A percentile compares a stretch with the other conserved stretches of the same genome.
These are phyloP conservation scores for Ganoderma meredithae DNA, from an alignment of 1,284 basidiomycete genomes.

Conservation along the genomic window DNA sequence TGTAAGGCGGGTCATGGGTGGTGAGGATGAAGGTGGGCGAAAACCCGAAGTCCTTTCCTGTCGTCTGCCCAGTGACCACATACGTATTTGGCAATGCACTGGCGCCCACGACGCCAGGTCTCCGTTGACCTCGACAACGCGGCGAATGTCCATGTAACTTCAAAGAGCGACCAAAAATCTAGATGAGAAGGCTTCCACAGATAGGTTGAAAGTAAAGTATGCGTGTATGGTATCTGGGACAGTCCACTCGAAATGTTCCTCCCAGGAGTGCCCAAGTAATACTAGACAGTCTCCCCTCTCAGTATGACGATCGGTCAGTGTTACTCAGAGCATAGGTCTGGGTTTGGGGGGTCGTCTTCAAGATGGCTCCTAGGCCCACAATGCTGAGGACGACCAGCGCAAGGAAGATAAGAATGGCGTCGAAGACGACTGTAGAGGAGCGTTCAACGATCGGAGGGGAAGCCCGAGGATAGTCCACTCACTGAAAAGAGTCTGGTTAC, in stretches of 20 bases:
- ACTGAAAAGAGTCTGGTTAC: slow-evolving; percentile 61
- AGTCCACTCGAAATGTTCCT: not conserved
- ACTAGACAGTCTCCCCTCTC: not conserved
- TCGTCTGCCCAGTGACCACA: no score
- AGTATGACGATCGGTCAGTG: slow-evolving; percentile 1
- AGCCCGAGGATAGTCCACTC: not conserved
- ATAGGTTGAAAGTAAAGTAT: not conserved
- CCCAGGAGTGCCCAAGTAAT: not conserved
- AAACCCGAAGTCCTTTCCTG: no score
- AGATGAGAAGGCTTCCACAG: not conserved
- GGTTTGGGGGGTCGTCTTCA: slow-evolving; percentile 11
- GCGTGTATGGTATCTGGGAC: not conserved
- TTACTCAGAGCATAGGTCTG: slow-evolving; percentile 9
- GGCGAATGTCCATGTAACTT: not conserved
- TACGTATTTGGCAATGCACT: not conserved
- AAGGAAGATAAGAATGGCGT: slow-evolving; percentile 62
- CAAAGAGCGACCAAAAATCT: not conserved
- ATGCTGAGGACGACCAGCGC: slow-evolving; percentile 61
- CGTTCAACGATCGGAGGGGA: no score
- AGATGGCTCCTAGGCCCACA: slow-evolving; percentile 52
- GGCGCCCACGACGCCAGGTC: not conserved
- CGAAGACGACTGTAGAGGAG: slow-evolving; percentile 46
- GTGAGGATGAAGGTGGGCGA: not conserved
- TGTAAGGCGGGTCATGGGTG: slow-evolving; percentile 65
- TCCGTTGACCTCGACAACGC: not conserved